Base-by-base conservation (phyloP, 495 filamentous ascomycete species). In the Aspergillus sparsus region DNA sequence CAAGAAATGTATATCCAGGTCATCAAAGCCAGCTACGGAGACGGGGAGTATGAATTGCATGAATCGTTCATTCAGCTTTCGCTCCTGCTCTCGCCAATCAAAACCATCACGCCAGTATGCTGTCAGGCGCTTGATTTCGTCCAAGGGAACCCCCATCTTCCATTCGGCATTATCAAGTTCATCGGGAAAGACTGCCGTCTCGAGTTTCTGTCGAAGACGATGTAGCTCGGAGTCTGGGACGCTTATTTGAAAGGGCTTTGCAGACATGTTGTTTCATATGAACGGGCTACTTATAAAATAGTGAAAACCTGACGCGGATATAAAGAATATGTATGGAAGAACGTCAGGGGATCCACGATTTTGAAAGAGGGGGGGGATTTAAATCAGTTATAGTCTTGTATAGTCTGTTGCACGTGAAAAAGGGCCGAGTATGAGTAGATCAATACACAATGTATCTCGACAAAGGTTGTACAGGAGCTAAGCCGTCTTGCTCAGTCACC, bases 61-160 rank as follows among this genome's bases (percentile, higher is more conserved):
- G 32, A 82, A 62, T 39, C 61, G 66, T 16, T 74, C 66, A 49
- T 82, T 83, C 12, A 83, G 55, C 13, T 68, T 66, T 35, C 53
- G 54, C 55, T 80, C 77, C 32, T 74, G 67, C 21, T 68, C 68
- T 3, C 77, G 71, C 82, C 81, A 85, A 64, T 82, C 71, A 63
- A 77, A 85, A 0, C 72, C 58, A 50, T 77, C 68, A 7, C 61
- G 67, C 81, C 81, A 85, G 18, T 77, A 67, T 15, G 67, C 67
- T 3, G 67, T 66, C 37, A 83, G 63, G 8, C 77, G 67, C 60
- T 80, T 79, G 59, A 83, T 72, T 32, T 81, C 79, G 1, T 62
- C 61, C 4, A 82, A 63, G 1, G 82, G 82, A 5, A 75, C 74
- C 6, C 82, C 82, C 61, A 77, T 74, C 33, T 77, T 70, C 82